Percentiles rank a stretch among this genome's conserved stretches.
phyloP scores from a whole-genome alignment of 2,329 filamentous ascomycete species.

The Fusarium sp. region DNA sequence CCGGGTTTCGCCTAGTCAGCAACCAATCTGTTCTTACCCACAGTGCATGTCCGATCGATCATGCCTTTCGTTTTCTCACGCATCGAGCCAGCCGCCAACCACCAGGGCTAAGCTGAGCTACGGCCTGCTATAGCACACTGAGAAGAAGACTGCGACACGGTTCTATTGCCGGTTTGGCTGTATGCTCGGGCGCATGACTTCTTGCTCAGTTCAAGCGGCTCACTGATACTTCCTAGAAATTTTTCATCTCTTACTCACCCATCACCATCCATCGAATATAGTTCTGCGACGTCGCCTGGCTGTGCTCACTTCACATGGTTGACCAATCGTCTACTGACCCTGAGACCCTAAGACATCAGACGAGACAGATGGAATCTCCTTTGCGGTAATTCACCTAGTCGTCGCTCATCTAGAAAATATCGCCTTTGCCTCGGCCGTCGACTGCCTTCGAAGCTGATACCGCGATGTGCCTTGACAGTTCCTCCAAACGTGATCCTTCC shows the following conservation, averaged over 20 bases:
- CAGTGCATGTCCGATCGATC: neutral
- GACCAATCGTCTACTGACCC: neutral
- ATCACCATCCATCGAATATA: neutral
- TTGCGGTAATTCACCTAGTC: neutral
- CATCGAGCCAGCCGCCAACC: neutral
- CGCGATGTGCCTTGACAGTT: neutral
- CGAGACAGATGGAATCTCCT: neutral
- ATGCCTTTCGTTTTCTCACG: neutral
- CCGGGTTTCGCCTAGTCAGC: neutral
- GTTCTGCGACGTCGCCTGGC: neutral
- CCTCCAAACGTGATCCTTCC: neutral
- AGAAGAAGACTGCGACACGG: neutral
- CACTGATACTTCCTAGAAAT: neutral
- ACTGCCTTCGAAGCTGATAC: neutral
- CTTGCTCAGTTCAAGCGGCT: neutral
- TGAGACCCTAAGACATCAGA: neutral
- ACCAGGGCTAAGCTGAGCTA: neutral
- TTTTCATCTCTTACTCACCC: fast-evolving
- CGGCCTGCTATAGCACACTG: neutral
- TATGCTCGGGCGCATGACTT: neutral
- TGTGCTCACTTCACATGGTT: neutral
- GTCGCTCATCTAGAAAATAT: neutral
- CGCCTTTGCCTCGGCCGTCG: neutral
- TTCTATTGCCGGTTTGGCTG: neutral
- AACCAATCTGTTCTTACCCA: neutral